Base-by-base conservation (phyloP, 1,139 yeast species). In the Debaryomyces udenii region DNA sequence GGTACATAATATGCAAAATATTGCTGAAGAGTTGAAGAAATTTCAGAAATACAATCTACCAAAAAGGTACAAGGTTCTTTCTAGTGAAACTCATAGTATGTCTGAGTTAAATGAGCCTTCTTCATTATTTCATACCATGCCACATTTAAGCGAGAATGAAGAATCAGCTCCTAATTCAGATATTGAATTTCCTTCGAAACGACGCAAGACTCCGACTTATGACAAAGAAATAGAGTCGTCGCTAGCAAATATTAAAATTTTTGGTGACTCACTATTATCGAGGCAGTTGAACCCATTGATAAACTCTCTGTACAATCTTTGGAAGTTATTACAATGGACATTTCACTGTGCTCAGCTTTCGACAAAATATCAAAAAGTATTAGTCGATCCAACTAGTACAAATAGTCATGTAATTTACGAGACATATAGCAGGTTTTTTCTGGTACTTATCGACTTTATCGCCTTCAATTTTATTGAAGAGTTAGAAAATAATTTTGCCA, bases 321-420 rank as follows among this genome's bases (percentile, higher is more conserved):
- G 74, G 74, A 43, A 51, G 7, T 45, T 70, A 33, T 43, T 67
- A 6, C 59, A 61, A 38, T 70, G 74, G 74, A 47, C 63, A 2
- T 66, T 66, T 38, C 56, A 57, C 45, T 69, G 75, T 51, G 66
- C 70, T 9, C 62, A 61, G 14, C 44, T 47, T 37, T 54, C 63
- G 4, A 47, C 56, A 6, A 48, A 55, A 32, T 51, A 53, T 30
- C 62, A 53, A 39, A 35, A 20, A 9, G 34, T 37, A n/a, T 45
- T 47, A 15, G 45, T 51, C 34, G 51, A 59, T 37, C 51, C 62
- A 5, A 31, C 47, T 5, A 46, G 42, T 34, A 51, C 59, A 3
- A 47, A 52, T 33, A 59, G 54, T 37, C 68, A 64, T 43, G 27
- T 45, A 5, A 53, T 66, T 23, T 64, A 58, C 45, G 34, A 39